These are phyloP conservation scores for Leccinum longicurvipes DNA, from an alignment of 768 basidiomycete species.

Conservation along the genomic window DNA sequence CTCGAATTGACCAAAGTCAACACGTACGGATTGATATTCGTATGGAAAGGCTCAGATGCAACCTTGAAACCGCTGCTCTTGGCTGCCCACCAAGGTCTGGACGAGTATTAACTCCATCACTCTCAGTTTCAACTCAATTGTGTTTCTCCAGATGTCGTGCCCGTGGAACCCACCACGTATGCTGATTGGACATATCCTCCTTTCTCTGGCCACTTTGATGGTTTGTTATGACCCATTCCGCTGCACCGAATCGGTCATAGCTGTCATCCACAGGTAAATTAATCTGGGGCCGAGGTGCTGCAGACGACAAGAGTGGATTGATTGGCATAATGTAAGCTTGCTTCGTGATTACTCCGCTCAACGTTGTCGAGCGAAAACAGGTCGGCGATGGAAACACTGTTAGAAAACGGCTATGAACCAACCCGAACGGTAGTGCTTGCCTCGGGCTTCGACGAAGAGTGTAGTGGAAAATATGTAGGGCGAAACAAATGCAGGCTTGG, in stretches of 20 bases:
- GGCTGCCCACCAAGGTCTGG: constrained; percentile 50
- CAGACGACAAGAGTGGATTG: constrained; percentile 65
- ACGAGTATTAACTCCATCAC: not conserved
- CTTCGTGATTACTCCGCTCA: not conserved
- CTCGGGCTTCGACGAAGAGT: constrained; percentile 79
- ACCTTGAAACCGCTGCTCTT: constrained; percentile 55
- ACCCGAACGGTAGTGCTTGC: constrained; percentile 58
- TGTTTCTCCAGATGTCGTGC: constrained; percentile 55
- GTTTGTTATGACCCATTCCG: constrained; percentile 22
- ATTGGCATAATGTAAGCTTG: constrained; percentile 56
- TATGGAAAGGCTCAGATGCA: constrained; percentile 51
- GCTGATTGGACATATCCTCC: constrained; percentile 60
- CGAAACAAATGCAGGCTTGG: not conserved
- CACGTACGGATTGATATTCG: constrained; percentile 57
- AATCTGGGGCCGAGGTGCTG: constrained; percentile 50
- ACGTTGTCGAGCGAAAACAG: constrained; percentile 24
- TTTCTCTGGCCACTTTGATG: constrained; percentile 61
- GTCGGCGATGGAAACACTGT: constrained; percentile 58
- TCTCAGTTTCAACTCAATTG: not conserved
- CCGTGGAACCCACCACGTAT: constrained; percentile 54
- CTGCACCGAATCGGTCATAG: not conserved
- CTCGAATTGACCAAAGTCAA: constrained; percentile 57
- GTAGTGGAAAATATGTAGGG: constrained; percentile 46
- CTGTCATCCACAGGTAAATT: constrained; percentile 25
- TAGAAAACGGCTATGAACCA: constrained; percentile 63